phyloP scores from a whole-genome alignment of 2,329 filamentous ascomycete genomes.

The Alternaria tenuissima region DNA sequence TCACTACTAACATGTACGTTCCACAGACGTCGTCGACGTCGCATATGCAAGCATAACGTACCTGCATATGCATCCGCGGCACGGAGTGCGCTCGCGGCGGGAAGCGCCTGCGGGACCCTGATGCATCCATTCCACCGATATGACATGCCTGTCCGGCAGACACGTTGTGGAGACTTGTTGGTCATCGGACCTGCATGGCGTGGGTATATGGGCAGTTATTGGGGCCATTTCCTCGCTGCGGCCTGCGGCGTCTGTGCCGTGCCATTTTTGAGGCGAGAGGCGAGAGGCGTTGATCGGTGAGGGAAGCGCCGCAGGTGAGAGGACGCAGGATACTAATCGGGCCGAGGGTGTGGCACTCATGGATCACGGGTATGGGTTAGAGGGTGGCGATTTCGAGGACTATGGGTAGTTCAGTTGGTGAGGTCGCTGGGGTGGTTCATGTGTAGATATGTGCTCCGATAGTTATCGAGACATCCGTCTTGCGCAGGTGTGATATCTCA shows the following conservation, averaged over 20 bases:
- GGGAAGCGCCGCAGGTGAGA: neutral
- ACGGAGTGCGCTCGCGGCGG: neutral
- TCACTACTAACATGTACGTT: neutral
- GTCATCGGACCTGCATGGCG: neutral
- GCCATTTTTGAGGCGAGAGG: too few relatives aligned
- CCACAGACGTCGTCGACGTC: neutral
- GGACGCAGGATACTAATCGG: neutral
- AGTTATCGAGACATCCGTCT: too few relatives aligned
- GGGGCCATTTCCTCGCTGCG: neutral
- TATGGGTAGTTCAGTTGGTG: rapidly evolving
- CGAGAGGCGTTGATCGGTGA: neutral
- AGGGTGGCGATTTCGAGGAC: too few relatives aligned
- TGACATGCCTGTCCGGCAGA: neutral
- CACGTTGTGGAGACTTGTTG: neutral
- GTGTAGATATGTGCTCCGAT: too few relatives aligned
- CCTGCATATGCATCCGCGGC: neutral
- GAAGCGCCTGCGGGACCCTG: neutral
- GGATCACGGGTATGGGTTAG: neutral
- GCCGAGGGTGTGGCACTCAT: neutral
- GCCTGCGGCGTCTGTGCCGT: neutral
- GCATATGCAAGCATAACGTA: neutral
- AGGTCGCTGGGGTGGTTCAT: rapidly evolving
- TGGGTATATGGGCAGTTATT: neutral
- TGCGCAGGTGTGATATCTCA: too few relatives aligned
- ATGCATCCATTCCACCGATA: neutral